Evolutionary conservation across 2,329 filamentous ascomycete species (phyloP), one percentile per base, ranked within the genome.

Genomic region (Botrytis fragariae): DNA sequence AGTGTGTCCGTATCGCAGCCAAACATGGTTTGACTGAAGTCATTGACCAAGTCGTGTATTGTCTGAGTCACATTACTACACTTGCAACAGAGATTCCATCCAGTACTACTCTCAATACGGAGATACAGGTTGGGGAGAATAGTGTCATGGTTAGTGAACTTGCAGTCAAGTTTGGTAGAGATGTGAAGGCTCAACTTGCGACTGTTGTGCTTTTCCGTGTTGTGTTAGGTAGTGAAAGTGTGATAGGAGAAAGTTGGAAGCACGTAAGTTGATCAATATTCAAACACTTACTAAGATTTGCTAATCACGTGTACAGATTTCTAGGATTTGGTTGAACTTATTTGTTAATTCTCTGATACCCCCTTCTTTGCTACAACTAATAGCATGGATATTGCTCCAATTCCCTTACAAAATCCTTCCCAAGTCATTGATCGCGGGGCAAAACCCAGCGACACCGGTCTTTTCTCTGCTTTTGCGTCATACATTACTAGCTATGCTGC

Each of bases 401-500:
- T 99, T 78, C 95, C 96, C 5, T 85, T 98, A 65, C 95, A 98
- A 79, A 93, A 90, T 20, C 95, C 96, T 2, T 96, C 94, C 16
- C 95, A 98, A 80, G 89, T 98, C 67, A 95, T 99, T 76, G 96
- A 98, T 81, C 90, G 95, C 73, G 94, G 91, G 73, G 87, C 92
- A 60, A 92, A 93, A 76, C 86, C 91, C 48, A 89, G 87, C 73
- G 96, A 99, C 42, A 90, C 91, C 3, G 94, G 96, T 9, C 88
- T 99, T 68, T 94, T 99, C 81, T 97, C 95, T 6, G 94, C 95
- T 1, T 93, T 99, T 79, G 97, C 95, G 0, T 97, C 93, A 8
- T 99, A 98, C 79, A 94, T 99, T 45, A 97, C 95, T n/a, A 98
- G 95, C 82, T 98, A 99, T 81, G 96, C 97, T 60, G 97, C 96